Evolutionary conservation across 2,329 filamentous ascomycete species (phyloP), one percentile per base, ranked within the genome.

Genomic region (Biscogniauxia mediterranea): DNA sequence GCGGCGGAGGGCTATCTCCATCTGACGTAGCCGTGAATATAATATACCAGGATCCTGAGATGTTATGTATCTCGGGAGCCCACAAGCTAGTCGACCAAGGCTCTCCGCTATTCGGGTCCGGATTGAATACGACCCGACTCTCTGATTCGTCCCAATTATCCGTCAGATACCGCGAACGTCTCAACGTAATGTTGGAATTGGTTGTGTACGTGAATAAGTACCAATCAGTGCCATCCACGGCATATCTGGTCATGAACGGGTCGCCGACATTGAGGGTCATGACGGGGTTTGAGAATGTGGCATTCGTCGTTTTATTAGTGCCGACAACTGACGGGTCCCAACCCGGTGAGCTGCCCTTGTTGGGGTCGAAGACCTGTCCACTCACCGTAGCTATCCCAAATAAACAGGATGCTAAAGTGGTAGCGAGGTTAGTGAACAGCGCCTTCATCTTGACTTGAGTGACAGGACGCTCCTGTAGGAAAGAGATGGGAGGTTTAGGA

Each of bases 171-270:
- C 64, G 71, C 49, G 75, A 77, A 17, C 76, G 70, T 57, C 69
- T 74, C 51, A 79, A 67, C 1, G 76, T 79, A 59, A 79, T 73
- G 60, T 78, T 78, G 60, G 69, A 64, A 56, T 76, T 75, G 9
- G 76, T 78, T 7, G 73, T 70, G 53, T 77, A 78, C 0, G 77
- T 78, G 66, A 78, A 75, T 49, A 78, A 65, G 59, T 79, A 79
- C 72, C 75, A 77, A 20, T 71, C 70, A n/a, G 74, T 69, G 46
- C 72, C 72, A 51, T 66, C 62, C n/a, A 58, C 62, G n/a, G 65
- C 70, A 55, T 78, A 75, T 38, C 64, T 72, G 1, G 75, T 73
- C 67, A 78, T 77, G 67, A 75, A 78, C 7, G 77, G 77, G 58
- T 79, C 77, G 9, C 76, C 77, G 6, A 76, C 69, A 49, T 77